Conservation (phyloP, 495 filamentous ascomycete genomes). For the Aspergillus asperescens region DNA sequence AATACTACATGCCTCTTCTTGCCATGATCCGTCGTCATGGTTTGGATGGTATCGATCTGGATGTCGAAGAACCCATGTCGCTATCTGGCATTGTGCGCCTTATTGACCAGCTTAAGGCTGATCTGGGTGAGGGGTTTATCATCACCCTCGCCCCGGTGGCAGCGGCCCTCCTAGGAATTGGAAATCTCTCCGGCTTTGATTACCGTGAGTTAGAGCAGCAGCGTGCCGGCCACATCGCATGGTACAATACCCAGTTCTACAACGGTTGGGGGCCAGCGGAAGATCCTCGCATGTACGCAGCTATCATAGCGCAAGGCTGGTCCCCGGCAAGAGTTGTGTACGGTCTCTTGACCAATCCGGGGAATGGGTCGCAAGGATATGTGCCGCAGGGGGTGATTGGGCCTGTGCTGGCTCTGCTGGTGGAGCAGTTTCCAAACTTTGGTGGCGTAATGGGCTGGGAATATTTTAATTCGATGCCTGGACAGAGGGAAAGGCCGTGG, state of each 20-base stretch:
- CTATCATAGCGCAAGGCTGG: slow-evolving; percentile 60
- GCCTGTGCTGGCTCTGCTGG: slow-evolving; percentile 38
- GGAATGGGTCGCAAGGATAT: slow-evolving; percentile 57
- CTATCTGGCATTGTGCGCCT: slow-evolving; percentile 62
- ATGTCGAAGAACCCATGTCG: slow-evolving; percentile 77
- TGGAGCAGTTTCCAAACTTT: slow-evolving; percentile 55
- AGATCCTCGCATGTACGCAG: slow-evolving; percentile 55
- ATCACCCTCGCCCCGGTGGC: slow-evolving; percentile 79
- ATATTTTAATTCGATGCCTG: slow-evolving; percentile 68
- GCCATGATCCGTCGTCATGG: slow-evolving; percentile 51
- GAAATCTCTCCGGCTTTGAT: slow-evolving; percentile 69
- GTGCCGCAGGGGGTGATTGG: slow-evolving; percentile 46
- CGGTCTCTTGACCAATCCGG: slow-evolving; percentile 66
- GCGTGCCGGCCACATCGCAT: slow-evolving; percentile 60
- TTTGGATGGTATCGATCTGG: slow-evolving; percentile 72
- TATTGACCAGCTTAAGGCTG: slow-evolving; percentile 63
- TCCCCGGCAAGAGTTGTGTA: slow-evolving; percentile 60
- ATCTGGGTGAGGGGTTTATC: slow-evolving; percentile 66
- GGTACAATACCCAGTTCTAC: slow-evolving; percentile 86
- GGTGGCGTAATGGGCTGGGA: slow-evolving; percentile 87
- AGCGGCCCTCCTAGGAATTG: slow-evolving; percentile 53
- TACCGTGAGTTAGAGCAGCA: slow-evolving; percentile 61
- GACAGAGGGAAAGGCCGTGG: slow-evolving; percentile 57
- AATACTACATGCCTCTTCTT: slow-evolving; percentile 60
- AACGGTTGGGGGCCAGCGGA: slow-evolving; percentile 68